A percentile compares a stretch with the other conserved stretches of the same genome.
Evolutionary conservation across 352 stramenopile genomes (phyloP).

Genomic region (Globisporangium paddicum): DNA sequence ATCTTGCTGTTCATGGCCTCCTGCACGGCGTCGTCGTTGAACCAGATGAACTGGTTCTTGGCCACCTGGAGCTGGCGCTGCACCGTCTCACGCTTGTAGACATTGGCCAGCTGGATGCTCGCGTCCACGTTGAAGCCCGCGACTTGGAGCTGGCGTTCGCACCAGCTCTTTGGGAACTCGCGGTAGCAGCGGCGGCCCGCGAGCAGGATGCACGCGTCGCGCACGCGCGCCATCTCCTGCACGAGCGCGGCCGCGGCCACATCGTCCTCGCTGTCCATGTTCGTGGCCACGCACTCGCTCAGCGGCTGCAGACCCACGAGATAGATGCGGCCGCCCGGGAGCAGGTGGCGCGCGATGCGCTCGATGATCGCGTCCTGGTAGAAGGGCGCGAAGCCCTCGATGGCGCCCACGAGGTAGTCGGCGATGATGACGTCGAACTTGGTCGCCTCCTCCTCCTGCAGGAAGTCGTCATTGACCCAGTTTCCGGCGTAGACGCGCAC

Average conservation of each 20-base stretch:
- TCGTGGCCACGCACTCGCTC: conserved; percentile 38
- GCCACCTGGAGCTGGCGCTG: conserved; percentile 88
- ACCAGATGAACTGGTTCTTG: conserved; percentile 61
- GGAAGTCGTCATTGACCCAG: conserved; percentile 61
- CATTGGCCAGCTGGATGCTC: conserved; percentile 73
- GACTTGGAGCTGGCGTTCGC: conserved; percentile 65
- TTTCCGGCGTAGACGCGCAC: conserved; percentile 60
- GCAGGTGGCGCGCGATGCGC: conserved; percentile 69
- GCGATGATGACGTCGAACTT: conserved; percentile 80
- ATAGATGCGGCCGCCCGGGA: conserved; percentile 84
- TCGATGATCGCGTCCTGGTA: conserved; percentile 54
- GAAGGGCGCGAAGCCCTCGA: conserved; percentile 91
- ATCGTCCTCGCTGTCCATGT: conserved; percentile 24
- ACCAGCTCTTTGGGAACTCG: conserved; percentile 89
- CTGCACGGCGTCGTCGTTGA: conserved; percentile 14
- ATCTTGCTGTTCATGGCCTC: conserved; percentile 12
- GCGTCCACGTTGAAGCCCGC: conserved; percentile 46
- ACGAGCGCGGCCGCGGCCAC: conserved; percentile 28
- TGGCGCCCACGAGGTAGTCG: conserved; percentile 92
- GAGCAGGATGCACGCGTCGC: conserved; percentile 90
- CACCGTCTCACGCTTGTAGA: conserved; percentile 84
- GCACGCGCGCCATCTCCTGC: conserved; percentile 64
- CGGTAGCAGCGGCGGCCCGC: conserved; percentile 85
- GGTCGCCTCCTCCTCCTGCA: conserved; percentile 44
- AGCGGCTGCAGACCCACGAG: conserved; percentile 86